Evolutionary conservation across 2,329 filamentous ascomycete genomes (phyloP).

Genomic region (Seiridium cupressi): DNA sequence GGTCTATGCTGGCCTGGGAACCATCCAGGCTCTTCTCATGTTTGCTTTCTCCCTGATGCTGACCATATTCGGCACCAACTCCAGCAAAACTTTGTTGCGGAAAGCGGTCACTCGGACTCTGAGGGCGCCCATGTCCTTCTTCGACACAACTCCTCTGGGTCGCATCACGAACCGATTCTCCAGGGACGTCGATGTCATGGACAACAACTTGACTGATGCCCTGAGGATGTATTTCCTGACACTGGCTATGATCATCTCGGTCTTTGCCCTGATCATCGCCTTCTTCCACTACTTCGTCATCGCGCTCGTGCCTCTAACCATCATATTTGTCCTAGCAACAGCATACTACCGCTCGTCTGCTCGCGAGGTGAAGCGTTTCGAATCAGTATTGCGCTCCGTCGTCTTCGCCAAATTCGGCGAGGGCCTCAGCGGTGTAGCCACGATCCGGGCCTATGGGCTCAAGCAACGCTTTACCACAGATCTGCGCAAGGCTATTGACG

Average conservation of each 20-base stretch:
- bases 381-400: slow-evolving; percentile 80
- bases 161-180: slow-evolving; percentile 96
- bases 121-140: slow-evolving; percentile 82
- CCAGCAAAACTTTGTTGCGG: slow-evolving; percentile 79
- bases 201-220: slow-evolving; percentile 84
- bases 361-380: slow-evolving; percentile 91
- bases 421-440: slow-evolving; percentile 78
- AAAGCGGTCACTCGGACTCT: slow-evolving; percentile 75
- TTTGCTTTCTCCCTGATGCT: slow-evolving; percentile 79
- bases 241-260: slow-evolving; percentile 74
- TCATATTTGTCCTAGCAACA: slow-evolving; percentile 79
- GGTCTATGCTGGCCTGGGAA: slow-evolving; percentile 69
- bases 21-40: slow-evolving; percentile 68
- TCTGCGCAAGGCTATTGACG: slow-evolving; percentile 73
- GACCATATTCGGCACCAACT: slow-evolving; percentile 75
- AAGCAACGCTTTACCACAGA: slow-evolving; percentile 70
- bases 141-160: slow-evolving; percentile 93
- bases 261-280: slow-evolving; percentile 89
- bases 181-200: slow-evolving; percentile 94
- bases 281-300: slow-evolving; percentile 86
- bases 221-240: slow-evolving; percentile 93
- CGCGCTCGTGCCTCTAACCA: slow-evolving; percentile 61
- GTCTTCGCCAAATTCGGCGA: slow-evolving; percentile 93
- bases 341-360: slow-evolving; percentile 89
- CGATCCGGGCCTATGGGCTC: slow-evolving; percentile 86